phyloP scores from a whole-genome alignment of 768 basidiomycete species.

The Amanita brunnescens region DNA sequence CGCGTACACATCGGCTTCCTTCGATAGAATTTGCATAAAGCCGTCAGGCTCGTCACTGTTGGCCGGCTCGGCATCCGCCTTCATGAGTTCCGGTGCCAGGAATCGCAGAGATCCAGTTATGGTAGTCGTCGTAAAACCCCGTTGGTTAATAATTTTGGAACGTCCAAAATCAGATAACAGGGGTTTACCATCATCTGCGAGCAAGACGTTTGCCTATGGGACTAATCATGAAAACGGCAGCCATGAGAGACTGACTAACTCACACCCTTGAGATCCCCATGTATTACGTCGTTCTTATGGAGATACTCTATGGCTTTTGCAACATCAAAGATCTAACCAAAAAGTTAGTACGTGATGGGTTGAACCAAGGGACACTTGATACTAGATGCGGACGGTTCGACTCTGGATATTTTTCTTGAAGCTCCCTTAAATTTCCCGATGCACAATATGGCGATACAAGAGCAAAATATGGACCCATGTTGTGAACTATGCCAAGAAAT shows the following conservation, averaged over 20 bases:
- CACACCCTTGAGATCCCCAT: conserved; percentile 58
- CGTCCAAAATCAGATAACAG: conserved; percentile 58
- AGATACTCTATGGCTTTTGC: conserved; percentile 51
- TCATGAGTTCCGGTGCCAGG: conserved; percentile 57
- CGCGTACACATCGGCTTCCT: conserved; percentile 45
- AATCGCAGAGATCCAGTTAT: conserved; percentile 40
- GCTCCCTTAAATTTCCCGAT: conserved; percentile 50
- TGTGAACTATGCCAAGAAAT: conserved; percentile 46
- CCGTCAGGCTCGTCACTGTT: conserved; percentile 19
- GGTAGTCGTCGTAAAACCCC: conserved; percentile 30
- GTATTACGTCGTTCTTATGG: conserved; percentile 47
- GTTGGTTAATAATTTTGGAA: conserved; percentile 42
- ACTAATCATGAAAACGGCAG: neutral
- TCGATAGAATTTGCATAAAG: conserved; percentile 28
- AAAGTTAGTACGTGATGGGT: neutral
- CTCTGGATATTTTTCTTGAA: conserved; percentile 20
- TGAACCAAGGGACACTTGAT: conserved; percentile 29
- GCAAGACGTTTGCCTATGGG: conserved; percentile 45
- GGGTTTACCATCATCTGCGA: conserved; percentile 41
- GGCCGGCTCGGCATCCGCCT: too few species aligned
- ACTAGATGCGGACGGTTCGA: conserved; percentile 1
- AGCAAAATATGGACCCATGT: conserved; percentile 36
- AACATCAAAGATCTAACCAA: conserved; percentile 18
- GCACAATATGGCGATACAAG: conserved; percentile 63
- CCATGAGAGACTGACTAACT: conserved; percentile 7